These are phyloP conservation scores for Naganishia liquefaciens DNA, from an alignment of 1,284 basidiomycete genomes.

Conservation along the genomic window DNA sequence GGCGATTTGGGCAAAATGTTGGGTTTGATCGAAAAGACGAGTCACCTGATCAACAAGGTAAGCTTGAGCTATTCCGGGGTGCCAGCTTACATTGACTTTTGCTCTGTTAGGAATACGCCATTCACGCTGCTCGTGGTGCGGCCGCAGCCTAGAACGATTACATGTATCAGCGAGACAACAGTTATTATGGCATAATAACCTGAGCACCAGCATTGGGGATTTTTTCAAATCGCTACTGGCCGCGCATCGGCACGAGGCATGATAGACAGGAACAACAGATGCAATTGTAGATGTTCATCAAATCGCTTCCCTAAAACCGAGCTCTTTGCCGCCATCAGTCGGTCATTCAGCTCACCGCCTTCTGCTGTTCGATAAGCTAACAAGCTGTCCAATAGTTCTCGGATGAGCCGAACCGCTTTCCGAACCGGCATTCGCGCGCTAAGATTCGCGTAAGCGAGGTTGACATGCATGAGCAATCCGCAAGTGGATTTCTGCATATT, in stretches of 20 bases:
- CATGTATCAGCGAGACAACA: neutral
- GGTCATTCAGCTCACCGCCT: too few relatives aligned
- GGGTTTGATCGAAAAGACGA: constrained; percentile 57
- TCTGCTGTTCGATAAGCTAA: too few relatives aligned
- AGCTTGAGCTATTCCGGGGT: constrained; percentile 25
- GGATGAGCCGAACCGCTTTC: too few relatives aligned
- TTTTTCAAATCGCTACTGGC: too few relatives aligned
- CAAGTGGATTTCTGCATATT: neutral
- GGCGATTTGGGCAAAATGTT: constrained; percentile 85
- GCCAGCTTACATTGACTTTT: neutral
- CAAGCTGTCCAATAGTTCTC: too few relatives aligned
- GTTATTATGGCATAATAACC: neutral
- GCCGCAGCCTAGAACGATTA: constrained; percentile 2
- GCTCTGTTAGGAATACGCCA: constrained; percentile 42
- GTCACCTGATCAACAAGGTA: constrained; percentile 58
- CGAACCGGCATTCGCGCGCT: neutral
- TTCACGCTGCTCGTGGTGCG: constrained; percentile 40
- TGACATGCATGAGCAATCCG: constrained; percentile 20
- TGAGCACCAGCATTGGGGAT: too few relatives aligned
- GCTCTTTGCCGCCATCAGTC: too few relatives aligned
- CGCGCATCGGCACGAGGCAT: too few relatives aligned
- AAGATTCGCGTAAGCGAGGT: constrained; percentile 20
- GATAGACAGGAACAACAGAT: too few relatives aligned
- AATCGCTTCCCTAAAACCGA: too few relatives aligned
- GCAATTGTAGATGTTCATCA: too few relatives aligned